phyloP scores from a whole-genome alignment of 2,329 filamentous ascomycete genomes.

The Xylariaceae sp. region DNA sequence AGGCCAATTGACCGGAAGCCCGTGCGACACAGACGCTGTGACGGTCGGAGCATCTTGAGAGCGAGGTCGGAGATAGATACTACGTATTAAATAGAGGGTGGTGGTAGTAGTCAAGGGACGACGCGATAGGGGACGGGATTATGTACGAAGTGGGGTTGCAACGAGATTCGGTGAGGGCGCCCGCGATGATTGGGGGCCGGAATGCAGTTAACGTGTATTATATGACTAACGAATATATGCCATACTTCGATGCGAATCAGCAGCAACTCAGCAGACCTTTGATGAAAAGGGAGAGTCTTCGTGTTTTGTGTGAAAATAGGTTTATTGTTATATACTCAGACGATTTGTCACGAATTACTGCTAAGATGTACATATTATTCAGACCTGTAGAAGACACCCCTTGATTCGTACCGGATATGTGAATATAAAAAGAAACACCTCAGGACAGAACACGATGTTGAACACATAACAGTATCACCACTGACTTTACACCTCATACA shows the following conservation, averaged over 20 bases:
- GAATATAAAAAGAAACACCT: neutral
- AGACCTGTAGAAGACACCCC: neutral
- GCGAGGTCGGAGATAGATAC: neutral
- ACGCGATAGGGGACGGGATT: neutral
- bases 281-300: no score
- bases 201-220: neutral
- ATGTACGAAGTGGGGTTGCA: neutral
- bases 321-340: no score
- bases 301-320: no score
- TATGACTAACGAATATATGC: neutral
- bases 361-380: neutral
- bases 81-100: neutral
- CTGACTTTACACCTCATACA: neutral
- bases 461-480: neutral
- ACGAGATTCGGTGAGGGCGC: neutral
- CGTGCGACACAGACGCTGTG: constrained; percentile 13
- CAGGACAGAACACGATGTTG: no score
- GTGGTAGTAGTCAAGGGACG: neutral
- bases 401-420: neutral
- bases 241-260: no score
- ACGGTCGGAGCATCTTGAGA: constrained; percentile 13
- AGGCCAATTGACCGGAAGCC: constrained; percentile 6
- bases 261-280: no score
- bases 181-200: neutral
- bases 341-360: neutral